Percentiles rank a stretch among this genome's conserved stretches.
Conservation (phyloP, 192 early-diverging fungal genomes). For the Backusella circina region DNA sequence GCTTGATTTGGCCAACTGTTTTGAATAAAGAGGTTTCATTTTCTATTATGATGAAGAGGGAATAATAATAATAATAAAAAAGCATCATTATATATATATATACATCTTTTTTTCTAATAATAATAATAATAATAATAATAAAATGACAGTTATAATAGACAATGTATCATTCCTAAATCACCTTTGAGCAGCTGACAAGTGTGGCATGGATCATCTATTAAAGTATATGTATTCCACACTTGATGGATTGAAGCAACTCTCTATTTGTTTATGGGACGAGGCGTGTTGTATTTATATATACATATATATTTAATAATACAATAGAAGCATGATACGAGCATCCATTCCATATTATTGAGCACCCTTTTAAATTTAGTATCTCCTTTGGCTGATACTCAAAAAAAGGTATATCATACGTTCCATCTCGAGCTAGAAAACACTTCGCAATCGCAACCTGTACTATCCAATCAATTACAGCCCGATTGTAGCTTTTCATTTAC, state of each 20-base stretch:
- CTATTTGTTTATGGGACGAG: neutral
- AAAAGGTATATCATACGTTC: neutral
- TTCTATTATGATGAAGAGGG: neutral
- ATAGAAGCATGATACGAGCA: neutral
- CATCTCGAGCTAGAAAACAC: neutral
- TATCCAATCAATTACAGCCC: neutral
- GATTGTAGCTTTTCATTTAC: neutral
- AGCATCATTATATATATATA: neutral
- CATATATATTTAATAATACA: neutral
- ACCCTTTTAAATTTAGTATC: neutral
- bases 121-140: neutral
- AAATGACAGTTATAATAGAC: neutral
- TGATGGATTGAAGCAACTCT: neutral
- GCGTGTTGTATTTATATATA: neutral
- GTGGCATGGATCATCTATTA: neutral
- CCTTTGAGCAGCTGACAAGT: neutral
- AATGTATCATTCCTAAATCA: neutral
- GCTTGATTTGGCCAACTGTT: neutral
- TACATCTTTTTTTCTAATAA: neutral
- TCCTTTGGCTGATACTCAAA: neutral
- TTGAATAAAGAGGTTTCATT: neutral
- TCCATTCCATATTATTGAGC: neutral
- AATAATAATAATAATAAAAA: no score
- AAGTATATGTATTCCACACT: neutral
- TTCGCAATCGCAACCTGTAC: neutral